A percentile compares a stretch with the other conserved stretches of the same genome.
Evolutionary conservation across 2,329 filamentous ascomycete species (phyloP).

Genomic region (Pseudocercospora eumusae): DNA sequence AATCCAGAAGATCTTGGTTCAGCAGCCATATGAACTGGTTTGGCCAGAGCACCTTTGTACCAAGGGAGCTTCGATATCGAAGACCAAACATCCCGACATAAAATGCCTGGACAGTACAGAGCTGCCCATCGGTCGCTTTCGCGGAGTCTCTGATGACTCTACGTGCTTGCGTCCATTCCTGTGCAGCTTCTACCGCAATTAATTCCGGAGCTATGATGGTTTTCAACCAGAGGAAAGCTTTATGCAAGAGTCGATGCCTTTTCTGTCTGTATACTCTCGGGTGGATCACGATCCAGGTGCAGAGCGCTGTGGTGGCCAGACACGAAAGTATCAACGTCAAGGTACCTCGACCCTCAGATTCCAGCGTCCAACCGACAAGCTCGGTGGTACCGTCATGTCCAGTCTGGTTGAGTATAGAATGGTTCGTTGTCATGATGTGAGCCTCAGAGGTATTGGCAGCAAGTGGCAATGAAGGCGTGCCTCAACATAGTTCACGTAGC

Average conservation of each 20-base stretch:
- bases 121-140: constrained; percentile 29
- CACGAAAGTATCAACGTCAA: constrained; percentile 39
- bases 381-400: background rate
- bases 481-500: background rate
- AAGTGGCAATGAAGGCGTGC: background rate
- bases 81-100: constrained; percentile 42
- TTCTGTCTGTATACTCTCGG: constrained; percentile 38
- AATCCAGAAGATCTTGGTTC: constrained; percentile 34
- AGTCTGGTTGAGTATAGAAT: constrained; percentile 2
- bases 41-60: constrained; percentile 40
- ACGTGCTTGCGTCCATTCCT: constrained; percentile 41
- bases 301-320: constrained; percentile 41
- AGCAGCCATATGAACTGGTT: constrained; percentile 41
- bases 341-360: constrained; percentile 39
- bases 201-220: constrained; percentile 42
- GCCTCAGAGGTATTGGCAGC: background rate
- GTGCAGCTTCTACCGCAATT: constrained; percentile 40
- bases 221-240: constrained; percentile 37
- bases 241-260: constrained; percentile 30
- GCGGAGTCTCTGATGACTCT: constrained; percentile 36
- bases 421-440: constrained; percentile 1
- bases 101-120: constrained; percentile 39
- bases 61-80: constrained; percentile 33
- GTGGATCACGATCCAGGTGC: constrained; percentile 43
- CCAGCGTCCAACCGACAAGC: constrained; percentile 38